phyloP scores from a whole-genome alignment of 2,329 filamentous ascomycete species.

The Plectosphaerella sp. region DNA sequence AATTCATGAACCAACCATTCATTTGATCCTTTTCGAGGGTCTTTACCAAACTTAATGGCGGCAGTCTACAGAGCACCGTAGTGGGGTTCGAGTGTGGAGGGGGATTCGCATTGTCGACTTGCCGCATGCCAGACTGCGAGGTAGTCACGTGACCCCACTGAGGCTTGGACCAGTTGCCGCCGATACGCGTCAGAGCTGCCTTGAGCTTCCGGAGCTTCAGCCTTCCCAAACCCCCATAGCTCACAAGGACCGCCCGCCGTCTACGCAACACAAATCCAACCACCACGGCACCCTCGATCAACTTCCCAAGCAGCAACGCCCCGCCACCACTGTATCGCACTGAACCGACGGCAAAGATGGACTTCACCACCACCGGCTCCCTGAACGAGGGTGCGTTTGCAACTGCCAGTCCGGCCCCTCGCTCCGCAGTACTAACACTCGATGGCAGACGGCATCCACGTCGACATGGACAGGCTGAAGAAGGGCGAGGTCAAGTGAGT shows the following conservation, averaged over 20 bases:
- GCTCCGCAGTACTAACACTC: neutral
- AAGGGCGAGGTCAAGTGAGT: slow-evolving; percentile 97
- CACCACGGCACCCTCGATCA: slow-evolving; percentile 12
- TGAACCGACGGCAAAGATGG: slow-evolving; percentile 36
- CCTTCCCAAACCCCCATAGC: slow-evolving; percentile 12
- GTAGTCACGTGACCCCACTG: too few species aligned
- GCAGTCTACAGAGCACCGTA: too few species aligned
- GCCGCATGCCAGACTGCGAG: too few species aligned
- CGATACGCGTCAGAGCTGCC: slow-evolving; percentile 42
- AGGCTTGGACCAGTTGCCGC: too few species aligned
- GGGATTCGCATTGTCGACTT: too few species aligned
- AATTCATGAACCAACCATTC: too few species aligned
- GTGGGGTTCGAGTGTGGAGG: too few species aligned
- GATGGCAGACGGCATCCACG: slow-evolving; percentile 86
- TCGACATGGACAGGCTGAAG: slow-evolving; percentile 98
- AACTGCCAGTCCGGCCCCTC: neutral
- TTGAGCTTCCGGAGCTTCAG: slow-evolving; percentile 35
- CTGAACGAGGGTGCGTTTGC: slow-evolving; percentile 55
- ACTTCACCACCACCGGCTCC: slow-evolving; percentile 58
- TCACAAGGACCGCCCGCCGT: slow-evolving; percentile 4
- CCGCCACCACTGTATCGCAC: neutral
- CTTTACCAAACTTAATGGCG: too few species aligned
- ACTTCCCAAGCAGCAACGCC: neutral
- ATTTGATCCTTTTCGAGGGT: too few species aligned
- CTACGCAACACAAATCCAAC: slow-evolving; percentile 13